phyloP scores from a whole-genome alignment of 2,329 filamentous ascomycete genomes.

The Diaporthe capsici region DNA sequence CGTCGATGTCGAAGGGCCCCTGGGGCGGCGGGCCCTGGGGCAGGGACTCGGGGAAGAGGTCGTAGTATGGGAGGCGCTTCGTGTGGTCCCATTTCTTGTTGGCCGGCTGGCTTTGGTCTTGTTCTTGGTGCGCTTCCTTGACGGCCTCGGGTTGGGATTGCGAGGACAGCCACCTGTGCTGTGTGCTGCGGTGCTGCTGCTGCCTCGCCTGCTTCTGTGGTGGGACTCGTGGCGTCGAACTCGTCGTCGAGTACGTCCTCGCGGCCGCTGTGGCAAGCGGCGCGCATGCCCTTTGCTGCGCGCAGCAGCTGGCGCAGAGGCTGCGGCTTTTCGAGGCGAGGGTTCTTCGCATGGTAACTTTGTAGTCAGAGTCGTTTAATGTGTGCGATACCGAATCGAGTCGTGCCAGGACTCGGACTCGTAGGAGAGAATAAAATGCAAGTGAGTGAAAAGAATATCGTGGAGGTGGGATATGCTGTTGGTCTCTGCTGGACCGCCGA shows the following conservation, averaged over 20 bases:
- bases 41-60: conserved; percentile 87
- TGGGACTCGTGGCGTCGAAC: not conserved
- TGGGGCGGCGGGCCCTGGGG: conserved; percentile 82
- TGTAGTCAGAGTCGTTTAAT: not conserved
- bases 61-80: conserved; percentile 70
- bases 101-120: not conserved
- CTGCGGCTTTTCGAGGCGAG: conserved; percentile 8
- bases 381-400: not conserved
- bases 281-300: not conserved
- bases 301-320: conserved; percentile 18
- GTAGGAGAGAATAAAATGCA: not conserved
- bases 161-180: conserved; percentile 34
- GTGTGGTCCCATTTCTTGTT: conserved; percentile 26
- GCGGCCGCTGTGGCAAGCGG: not conserved
- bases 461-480: not conserved
- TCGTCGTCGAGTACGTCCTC: conserved; percentile 3
- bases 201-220: not conserved
- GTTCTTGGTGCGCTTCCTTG: conserved; percentile 1
- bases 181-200: not conserved
- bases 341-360: not conserved
- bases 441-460: too few relatives aligned
- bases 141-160: conserved; percentile 1
- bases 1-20: conserved; percentile 82
- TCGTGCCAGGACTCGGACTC: too few relatives aligned
- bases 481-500: not conserved